Conservation (phyloP, 768 basidiomycete genomes). For the Dacryopinax primogenitus region DNA sequence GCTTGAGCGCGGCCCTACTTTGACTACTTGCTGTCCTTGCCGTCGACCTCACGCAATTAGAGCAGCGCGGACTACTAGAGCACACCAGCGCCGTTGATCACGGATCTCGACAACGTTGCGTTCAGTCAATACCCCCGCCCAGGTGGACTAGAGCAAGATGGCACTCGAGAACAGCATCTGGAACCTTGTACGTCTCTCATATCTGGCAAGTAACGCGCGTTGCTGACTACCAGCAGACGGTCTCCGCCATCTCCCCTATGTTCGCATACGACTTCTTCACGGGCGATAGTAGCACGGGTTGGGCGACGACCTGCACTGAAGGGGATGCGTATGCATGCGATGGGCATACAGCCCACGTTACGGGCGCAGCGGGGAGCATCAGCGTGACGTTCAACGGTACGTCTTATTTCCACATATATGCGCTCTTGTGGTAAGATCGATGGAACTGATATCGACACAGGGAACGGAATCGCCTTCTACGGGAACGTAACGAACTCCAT, state of each 20-base stretch:
- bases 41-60: too few relatives aligned
- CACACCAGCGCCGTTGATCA: too few relatives aligned
- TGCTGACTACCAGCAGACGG: background rate
- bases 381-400: background rate
- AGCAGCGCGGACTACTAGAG: too few relatives aligned
- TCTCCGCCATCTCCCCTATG: background rate
- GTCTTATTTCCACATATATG: background rate
- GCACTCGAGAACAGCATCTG: background rate
- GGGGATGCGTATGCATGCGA: background rate
- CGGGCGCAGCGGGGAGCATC: background rate
- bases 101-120: too few relatives aligned
- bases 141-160: too few relatives aligned
- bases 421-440: background rate
- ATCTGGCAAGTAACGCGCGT: background rate
- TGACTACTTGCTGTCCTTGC: too few relatives aligned
- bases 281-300: constrained; percentile 3
- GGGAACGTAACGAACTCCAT: background rate
- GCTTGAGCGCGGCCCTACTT: too few relatives aligned
- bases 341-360: background rate
- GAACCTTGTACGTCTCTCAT: background rate
- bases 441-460: background rate
- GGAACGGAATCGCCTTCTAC: constrained; percentile 5
- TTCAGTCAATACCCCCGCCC: too few relatives aligned
- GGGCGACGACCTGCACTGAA: background rate
- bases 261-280: background rate